phyloP scores from a whole-genome alignment of 306 rosid species.

The Canavalia gladiata region DNA sequence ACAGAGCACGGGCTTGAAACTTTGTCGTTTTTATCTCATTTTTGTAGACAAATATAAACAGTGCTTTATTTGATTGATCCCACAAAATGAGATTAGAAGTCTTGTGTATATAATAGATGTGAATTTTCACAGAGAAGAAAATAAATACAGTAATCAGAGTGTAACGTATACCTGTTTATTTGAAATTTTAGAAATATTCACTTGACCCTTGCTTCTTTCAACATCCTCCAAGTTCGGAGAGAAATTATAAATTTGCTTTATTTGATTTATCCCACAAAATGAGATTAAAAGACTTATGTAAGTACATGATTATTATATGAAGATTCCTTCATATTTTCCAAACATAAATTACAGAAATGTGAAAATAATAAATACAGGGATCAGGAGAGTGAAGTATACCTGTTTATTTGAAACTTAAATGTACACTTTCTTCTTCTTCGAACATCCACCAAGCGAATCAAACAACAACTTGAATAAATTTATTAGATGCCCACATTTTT shows the following conservation, averaged over 20 bases:
- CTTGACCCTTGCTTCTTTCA: conserved; percentile 27
- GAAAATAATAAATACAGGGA: conserved; percentile 28
- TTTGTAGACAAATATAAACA: not conserved
- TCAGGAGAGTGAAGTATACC: conserved; percentile 42
- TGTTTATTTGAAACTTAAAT: conserved; percentile 48
- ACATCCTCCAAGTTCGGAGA: not conserved
- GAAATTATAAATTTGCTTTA: not conserved
- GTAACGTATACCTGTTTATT: conserved; percentile 45
- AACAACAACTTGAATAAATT: conserved; percentile 62
- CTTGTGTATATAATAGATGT: conserved; percentile 34
- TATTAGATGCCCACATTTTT: conserved; percentile 60
- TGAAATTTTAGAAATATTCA: conserved; percentile 42
- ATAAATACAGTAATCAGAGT: conserved; percentile 5
- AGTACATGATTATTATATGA: not conserved
- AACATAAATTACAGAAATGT: conserved; percentile 43
- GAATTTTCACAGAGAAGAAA: conserved; percentile 37
- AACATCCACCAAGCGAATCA: conserved; percentile 44
- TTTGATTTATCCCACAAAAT: conserved; percentile 10
- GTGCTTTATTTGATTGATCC: conserved; percentile 8
- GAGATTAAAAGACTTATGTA: conserved; percentile 1
- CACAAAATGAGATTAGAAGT: not conserved
- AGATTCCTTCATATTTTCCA: conserved; percentile 13
- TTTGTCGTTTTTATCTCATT: not conserved
- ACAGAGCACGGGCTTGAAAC: not conserved
- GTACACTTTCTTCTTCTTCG: conserved; percentile 38